Evolutionary conservation across 2,329 filamentous ascomycete species (phyloP), one percentile per base, ranked within the genome.

Genomic region (Periglandula ipomoeae): DNA sequence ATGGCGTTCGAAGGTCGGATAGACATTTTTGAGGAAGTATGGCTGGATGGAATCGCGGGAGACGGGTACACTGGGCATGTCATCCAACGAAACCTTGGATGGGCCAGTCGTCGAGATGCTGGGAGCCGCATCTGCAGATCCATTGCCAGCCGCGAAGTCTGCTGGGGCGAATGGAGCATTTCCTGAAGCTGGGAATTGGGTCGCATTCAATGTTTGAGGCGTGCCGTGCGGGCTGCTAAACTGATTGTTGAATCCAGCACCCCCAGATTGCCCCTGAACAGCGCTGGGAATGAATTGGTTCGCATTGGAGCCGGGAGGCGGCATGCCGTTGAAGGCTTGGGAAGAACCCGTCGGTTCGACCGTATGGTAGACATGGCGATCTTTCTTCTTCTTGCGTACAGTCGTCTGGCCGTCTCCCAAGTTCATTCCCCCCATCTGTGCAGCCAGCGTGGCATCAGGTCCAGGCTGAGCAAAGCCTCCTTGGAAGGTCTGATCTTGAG

Each of bases 1-100:
- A 62, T 95, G 89, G 51, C 87, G 87, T 69, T 97, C 91, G 71
- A 97, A 95, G 3, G 93, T 98, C 17, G 91, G 89, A 65, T 96
- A 97, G 46, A 95, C 76, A 65, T 95, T 87, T 57, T 77, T 82
- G 58, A 94, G 78, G 64, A 91, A 98, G 70, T 90, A 85, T 55
- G 85, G 83, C 55, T 93, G 87, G 7, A 87, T 77, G 7, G 79
- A 68, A 65, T 98, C 93, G 70, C 93, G 82, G 58, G 89, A 87
- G 57, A 84, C 70, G 11, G 93, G 90, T 45, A 98, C 80, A 62
- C 90, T 96, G 38, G 93, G 93, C 59, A 96, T 87, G 59, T 95
- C 88, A 61, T 97, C 89, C 17, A 89, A 83, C 53, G 95, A 89
- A 47, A 97, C 87, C 60, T 83, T 81, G 46, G 59, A 50, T 10